Conservation (phyloP, 2,329 filamentous ascomycete genomes). For the Lachnellula suecica region DNA sequence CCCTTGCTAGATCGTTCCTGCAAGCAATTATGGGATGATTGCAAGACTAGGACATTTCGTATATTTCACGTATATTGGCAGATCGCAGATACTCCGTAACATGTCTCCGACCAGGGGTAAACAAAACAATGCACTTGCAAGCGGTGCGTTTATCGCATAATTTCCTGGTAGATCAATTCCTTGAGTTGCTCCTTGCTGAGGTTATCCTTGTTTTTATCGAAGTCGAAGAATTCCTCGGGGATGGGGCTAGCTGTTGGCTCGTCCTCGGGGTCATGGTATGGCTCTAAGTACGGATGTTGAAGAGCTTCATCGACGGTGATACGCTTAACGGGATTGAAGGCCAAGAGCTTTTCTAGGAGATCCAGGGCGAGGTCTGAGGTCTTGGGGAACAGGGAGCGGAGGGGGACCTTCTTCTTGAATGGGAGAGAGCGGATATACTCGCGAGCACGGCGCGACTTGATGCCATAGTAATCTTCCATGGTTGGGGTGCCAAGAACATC, state of each 20-base stretch:
- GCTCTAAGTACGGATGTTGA: constrained; percentile 96
- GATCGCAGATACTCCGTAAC: not conserved
- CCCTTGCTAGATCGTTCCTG: not conserved
- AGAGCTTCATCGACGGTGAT: constrained; percentile 97
- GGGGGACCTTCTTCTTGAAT: constrained; percentile 99
- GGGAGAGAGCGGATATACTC: constrained; percentile 98
- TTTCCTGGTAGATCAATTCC: constrained; percentile 96
- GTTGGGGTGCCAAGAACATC: constrained; percentile 97
- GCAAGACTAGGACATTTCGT: not conserved
- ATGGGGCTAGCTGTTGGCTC: constrained; percentile 96
- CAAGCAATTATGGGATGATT: not conserved
- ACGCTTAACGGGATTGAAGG: constrained; percentile 98
- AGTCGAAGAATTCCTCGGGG: constrained; percentile 98
- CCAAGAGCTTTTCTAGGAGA: constrained; percentile 89
- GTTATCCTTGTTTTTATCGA: constrained; percentile 99
- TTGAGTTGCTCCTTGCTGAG: constrained; percentile 98
- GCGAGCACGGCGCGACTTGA: constrained; percentile 94
- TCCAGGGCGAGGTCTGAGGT: constrained; percentile 97
- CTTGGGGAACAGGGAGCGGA: constrained; percentile 96
- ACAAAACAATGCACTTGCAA: not conserved
- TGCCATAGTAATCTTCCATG: constrained; percentile 99
- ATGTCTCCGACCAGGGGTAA: not conserved
- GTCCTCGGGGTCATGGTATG: constrained; percentile 97
- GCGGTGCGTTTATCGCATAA: constrained; percentile 49
- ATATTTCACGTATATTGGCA: not conserved